Conservation (phyloP, 2,329 filamentous ascomycete genomes). For the Plenodomus tracheiphilus region DNA sequence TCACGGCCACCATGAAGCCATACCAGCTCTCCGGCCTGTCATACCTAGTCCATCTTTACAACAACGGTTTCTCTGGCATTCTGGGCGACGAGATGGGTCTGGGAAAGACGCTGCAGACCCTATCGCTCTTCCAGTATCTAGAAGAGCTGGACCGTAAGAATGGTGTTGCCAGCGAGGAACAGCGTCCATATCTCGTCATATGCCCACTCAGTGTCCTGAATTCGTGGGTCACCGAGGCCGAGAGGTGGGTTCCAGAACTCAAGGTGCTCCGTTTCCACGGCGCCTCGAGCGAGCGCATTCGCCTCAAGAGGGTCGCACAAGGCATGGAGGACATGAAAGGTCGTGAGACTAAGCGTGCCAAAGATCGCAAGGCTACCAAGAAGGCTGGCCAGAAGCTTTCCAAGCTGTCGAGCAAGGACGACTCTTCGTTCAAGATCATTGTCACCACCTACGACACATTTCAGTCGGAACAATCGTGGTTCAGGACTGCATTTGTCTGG, state of each 20-base stretch:
- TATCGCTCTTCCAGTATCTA: conserved; percentile 92
- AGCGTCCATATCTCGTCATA: conserved; percentile 91
- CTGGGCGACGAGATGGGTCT: conserved; percentile 99
- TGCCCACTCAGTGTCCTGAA: conserved; percentile 95
- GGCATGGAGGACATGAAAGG: conserved; percentile 53
- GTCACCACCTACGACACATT: conserved; percentile 98
- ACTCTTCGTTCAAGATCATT: conserved; percentile 58
- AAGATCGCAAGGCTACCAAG: conserved; percentile 88
- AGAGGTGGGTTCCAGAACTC: conserved; percentile 93
- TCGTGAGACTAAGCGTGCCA: conserved; percentile 67
- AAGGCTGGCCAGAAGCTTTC: conserved; percentile 60
- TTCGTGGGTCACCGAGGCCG: conserved; percentile 97
- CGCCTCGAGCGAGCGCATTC: conserved; percentile 79
- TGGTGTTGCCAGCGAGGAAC: conserved; percentile 57
- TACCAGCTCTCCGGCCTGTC: conserved; percentile 97
- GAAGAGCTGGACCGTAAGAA: conserved; percentile 79
- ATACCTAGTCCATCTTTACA: conserved; percentile 98
- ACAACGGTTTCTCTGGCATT: conserved; percentile 99
- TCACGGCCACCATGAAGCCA: conserved; percentile 73
- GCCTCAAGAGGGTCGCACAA: conserved; percentile 58
- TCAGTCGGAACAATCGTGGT: conserved; percentile 90
- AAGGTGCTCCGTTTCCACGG: conserved; percentile 93
- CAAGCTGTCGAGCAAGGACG: conserved; percentile 31
- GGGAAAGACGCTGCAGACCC: conserved; percentile 98
- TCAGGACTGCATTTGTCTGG: conserved; percentile 96